Conservation (phyloP, 345 rosid species). For the Luvunga scandens region DNA sequence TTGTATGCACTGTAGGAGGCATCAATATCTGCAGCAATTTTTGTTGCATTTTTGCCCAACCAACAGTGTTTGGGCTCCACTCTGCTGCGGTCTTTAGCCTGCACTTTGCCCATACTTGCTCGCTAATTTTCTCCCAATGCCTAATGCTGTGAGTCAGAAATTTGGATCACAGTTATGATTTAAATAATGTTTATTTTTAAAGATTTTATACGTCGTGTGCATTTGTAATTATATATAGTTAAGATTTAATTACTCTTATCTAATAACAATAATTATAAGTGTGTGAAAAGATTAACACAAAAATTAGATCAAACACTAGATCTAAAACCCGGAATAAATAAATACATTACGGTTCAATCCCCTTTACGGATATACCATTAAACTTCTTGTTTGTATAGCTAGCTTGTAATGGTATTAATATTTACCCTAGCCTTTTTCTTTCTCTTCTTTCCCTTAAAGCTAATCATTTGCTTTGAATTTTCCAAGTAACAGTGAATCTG, state of each 20-base stretch:
- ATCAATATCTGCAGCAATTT: conserved; percentile 9
- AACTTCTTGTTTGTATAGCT: not conserved
- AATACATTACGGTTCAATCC: too few species aligned
- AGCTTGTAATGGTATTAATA: not conserved
- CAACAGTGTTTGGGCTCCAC: conserved; percentile 34
- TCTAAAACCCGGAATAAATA: too few species aligned
- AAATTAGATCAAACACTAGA: too few species aligned
- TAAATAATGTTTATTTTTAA: too few species aligned
- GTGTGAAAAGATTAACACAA: too few species aligned
- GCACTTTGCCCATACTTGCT: conserved; percentile 12
- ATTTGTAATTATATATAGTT: too few species aligned
- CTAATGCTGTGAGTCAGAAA: too few species aligned
- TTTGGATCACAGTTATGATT: too few species aligned
- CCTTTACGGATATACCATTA: not conserved
- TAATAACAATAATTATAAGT: too few species aligned
- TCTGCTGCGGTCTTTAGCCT: conserved; percentile 16
- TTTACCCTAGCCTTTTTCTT: not conserved
- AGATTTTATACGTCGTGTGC: too few species aligned
- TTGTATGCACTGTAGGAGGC: conserved; percentile 29
- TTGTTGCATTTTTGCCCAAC: conserved; percentile 38
- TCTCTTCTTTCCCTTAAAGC: conserved; percentile 19
- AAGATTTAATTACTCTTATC: too few species aligned
- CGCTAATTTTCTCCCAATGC: not conserved
- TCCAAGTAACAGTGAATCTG: conserved; percentile 36
- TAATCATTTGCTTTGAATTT: conserved; percentile 39